Conservation (phyloP, 768 basidiomycete species). For the Podaxis sp. region DNA sequence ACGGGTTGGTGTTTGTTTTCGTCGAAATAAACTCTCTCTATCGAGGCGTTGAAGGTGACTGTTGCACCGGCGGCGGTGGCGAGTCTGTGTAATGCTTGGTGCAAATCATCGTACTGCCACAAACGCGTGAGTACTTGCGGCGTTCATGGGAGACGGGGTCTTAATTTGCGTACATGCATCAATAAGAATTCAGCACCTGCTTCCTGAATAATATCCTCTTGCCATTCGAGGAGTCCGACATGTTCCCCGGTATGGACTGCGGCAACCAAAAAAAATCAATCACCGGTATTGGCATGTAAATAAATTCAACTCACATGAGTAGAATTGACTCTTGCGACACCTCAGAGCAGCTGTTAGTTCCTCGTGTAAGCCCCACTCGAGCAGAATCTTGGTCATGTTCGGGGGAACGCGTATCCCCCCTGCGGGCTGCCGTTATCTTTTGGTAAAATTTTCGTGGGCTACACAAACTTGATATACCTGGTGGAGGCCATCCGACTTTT, state of each 20-base stretch:
- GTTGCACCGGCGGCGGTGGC: slow-evolving; percentile 39
- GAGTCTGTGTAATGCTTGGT: slow-evolving; percentile 41
- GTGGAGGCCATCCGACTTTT: slow-evolving; percentile 33
- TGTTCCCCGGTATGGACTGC: slow-evolving; percentile 45
- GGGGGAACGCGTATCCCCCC: slow-evolving; percentile 52
- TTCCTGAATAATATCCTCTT: slow-evolving; percentile 46
- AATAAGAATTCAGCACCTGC: slow-evolving; percentile 50
- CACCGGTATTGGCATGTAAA: not conserved
- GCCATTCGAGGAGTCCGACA: slow-evolving; percentile 47
- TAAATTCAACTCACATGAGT: slow-evolving; percentile 30
- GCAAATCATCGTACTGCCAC: slow-evolving; percentile 46
- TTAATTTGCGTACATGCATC: slow-evolving; percentile 40
- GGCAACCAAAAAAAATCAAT: not conserved
- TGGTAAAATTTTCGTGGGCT: not conserved
- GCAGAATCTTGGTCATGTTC: slow-evolving; percentile 49
- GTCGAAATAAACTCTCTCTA: slow-evolving; percentile 30
- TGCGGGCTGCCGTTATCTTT: slow-evolving; percentile 23
- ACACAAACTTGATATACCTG: slow-evolving; percentile 25
- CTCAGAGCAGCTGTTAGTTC: slow-evolving; percentile 34
- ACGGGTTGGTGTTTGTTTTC: slow-evolving; percentile 23
- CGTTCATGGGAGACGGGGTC: not conserved
- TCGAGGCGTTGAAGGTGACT: slow-evolving; percentile 32
- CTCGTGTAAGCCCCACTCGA: slow-evolving; percentile 50
- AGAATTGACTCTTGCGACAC: slow-evolving; percentile 34
- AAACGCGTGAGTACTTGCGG: slow-evolving; percentile 3